A percentile compares a stretch with the other conserved stretches of the same genome.
Conservation (phyloP, 2,329 filamentous ascomycete genomes). For the Cercospora sojina region DNA sequence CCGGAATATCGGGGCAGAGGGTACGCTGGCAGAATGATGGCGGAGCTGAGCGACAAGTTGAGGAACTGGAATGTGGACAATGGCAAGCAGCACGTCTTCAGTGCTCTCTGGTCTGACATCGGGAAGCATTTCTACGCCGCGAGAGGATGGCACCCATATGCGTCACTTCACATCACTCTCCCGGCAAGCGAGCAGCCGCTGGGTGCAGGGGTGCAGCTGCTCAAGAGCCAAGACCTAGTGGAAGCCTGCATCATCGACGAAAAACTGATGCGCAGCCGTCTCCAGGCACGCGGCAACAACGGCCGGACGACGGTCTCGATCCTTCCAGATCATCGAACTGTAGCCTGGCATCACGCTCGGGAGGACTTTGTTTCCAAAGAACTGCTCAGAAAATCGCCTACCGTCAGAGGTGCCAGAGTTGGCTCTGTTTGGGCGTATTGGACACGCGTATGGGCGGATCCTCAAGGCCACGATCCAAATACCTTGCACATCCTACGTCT, state of each 20-base stretch:
- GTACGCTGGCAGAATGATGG: constrained; percentile 76
- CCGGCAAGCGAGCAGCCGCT: constrained; percentile 39
- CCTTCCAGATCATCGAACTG: constrained; percentile 64
- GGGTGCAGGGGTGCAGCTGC: constrained; percentile 22
- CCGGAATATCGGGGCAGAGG: constrained; percentile 66
- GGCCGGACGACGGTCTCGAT: constrained; percentile 57
- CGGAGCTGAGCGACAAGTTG: constrained; percentile 59
- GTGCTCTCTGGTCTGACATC: constrained; percentile 82
- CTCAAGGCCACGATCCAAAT: constrained; percentile 58
- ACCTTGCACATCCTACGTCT: constrained; percentile 68
- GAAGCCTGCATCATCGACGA: constrained; percentile 66
- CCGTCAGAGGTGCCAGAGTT: constrained; percentile 69
- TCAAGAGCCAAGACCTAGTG: constrained; percentile 62
- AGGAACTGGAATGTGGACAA: constrained; percentile 53
- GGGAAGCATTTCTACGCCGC: constrained; percentile 77
- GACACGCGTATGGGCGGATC: constrained; percentile 64
- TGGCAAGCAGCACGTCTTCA: constrained; percentile 58
- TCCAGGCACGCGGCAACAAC: constrained; percentile 42
- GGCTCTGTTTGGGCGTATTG: constrained; percentile 68
- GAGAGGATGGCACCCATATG: constrained; percentile 73
- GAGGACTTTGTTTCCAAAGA: constrained; percentile 73
- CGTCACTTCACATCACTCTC: constrained; percentile 70
- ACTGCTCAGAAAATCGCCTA: constrained; percentile 58
- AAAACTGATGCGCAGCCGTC: constrained; percentile 55
- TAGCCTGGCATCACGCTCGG: constrained; percentile 75